phyloP scores from a whole-genome alignment of 1,284 basidiomycete species.

The Ustilago tritici region DNA sequence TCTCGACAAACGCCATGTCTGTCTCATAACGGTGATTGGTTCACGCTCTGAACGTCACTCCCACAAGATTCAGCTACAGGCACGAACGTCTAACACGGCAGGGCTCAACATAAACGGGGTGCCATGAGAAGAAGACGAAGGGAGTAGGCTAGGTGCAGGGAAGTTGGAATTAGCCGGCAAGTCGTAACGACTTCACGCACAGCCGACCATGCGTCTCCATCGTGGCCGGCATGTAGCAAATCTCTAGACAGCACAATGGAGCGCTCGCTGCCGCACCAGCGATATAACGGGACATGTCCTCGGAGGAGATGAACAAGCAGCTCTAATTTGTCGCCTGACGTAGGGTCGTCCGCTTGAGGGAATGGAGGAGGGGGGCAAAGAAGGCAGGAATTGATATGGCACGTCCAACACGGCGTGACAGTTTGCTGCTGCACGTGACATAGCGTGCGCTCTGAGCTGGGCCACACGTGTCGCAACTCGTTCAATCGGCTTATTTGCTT shows the following conservation, averaged over 20 bases:
- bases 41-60: neutral
- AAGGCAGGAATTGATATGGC: slow-evolving; percentile 36
- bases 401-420: slow-evolving; percentile 43
- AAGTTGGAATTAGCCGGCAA: slow-evolving; percentile 22
- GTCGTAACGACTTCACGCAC: slow-evolving; percentile 2
- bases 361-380: neutral
- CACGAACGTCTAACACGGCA: neutral
- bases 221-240: neutral
- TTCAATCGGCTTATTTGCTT: too few species aligned
- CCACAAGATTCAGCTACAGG: neutral
- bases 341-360: neutral
- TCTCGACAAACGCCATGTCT: slow-evolving; percentile 3
- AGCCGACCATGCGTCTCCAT: neutral
- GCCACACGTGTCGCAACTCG: too few species aligned
- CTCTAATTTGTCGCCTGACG: neutral
- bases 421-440: neutral
- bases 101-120: neutral
- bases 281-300: slow-evolving; percentile 4
- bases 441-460: too few species aligned
- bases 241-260: neutral
- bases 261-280: neutral
- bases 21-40: slow-evolving; percentile 24
- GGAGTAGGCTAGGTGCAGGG: slow-evolving; percentile 3
- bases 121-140: neutral
- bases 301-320: neutral